Evolutionary conservation across 139 green algal species (phyloP).

Genomic region (Chlorella sp.): DNA sequence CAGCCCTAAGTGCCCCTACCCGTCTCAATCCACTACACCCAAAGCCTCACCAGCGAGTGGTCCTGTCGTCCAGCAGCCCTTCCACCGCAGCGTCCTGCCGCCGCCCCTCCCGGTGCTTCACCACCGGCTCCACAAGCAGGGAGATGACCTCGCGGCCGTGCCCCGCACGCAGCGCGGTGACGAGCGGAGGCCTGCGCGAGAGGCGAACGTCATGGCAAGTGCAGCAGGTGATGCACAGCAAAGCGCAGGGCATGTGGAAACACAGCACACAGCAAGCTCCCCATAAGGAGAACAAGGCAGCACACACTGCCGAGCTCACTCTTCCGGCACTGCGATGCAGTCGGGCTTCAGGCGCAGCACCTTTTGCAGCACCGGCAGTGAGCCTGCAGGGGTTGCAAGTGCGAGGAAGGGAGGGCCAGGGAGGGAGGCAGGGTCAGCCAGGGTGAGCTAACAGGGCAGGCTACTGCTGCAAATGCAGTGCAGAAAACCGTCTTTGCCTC

Average conservation of each 20-base stretch:
- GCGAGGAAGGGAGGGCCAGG: no score
- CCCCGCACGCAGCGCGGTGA: not conserved
- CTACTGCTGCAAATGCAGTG: no score
- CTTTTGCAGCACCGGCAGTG: conserved; percentile 9
- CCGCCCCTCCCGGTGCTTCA: not conserved
- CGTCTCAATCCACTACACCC: no score
- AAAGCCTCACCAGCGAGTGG: no score
- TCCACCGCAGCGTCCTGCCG: no score
- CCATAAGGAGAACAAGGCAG: not conserved
- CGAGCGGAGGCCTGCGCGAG: conserved; percentile 8
- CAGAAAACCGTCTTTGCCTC: no score
- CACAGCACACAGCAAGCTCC: not conserved
- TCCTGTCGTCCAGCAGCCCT: no score
- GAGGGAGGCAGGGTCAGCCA: no score
- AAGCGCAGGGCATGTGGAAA: not conserved
- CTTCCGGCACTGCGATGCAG: not conserved
- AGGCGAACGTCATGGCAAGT: not conserved
- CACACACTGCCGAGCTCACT: not conserved
- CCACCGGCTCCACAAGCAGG: not conserved
- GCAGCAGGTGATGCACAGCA: not conserved
- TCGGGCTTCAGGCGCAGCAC: not conserved
- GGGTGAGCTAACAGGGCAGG: no score
- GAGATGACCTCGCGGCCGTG: not conserved
- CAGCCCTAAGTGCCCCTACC: no score
- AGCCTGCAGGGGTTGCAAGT: not conserved